Percentiles rank a stretch among this genome's conserved stretches.
These are phyloP conservation scores for Solanum hybrid DNA, from an alignment of 305 asterid genomes.

Conservation along the genomic window DNA sequence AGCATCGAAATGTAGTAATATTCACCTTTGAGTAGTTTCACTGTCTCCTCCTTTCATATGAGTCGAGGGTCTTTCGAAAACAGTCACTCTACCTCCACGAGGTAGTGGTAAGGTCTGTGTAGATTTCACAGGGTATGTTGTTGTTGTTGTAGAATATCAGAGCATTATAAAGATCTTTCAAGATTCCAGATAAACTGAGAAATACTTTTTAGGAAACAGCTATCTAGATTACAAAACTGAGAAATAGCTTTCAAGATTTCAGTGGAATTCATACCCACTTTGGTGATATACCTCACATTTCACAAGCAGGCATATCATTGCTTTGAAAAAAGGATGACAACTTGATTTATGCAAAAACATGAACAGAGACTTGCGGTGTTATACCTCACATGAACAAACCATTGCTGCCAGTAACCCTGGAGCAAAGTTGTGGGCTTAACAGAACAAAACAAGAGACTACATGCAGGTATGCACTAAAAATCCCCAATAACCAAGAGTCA, in stretches of 20 bases:
- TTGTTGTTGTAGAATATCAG: not conserved
- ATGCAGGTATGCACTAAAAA: not conserved
- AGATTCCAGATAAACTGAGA: not conserved
- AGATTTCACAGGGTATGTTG: not conserved
- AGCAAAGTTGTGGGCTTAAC: not conserved
- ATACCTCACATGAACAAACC: not conserved
- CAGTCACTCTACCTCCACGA: not conserved
- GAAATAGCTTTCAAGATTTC: not conserved
- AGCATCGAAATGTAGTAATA: not conserved
- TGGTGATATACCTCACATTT: not conserved
- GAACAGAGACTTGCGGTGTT: not conserved
- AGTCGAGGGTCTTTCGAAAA: not conserved
- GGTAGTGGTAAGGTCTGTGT: not conserved
- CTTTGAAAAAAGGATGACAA: not conserved
- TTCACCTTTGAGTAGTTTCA: not conserved
- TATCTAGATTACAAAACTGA: not conserved
- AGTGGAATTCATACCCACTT: not conserved
- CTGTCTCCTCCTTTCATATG: not conserved
- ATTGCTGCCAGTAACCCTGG: not conserved
- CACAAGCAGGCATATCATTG: not conserved
- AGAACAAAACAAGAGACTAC: not conserved
- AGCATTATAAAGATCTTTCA: not conserved
- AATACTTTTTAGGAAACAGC: not conserved
- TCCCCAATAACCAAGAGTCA: not conserved
- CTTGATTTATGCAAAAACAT: not conserved